Base-by-base conservation (phyloP, 257 asterid genomes). In the Avicennia marina region DNA sequence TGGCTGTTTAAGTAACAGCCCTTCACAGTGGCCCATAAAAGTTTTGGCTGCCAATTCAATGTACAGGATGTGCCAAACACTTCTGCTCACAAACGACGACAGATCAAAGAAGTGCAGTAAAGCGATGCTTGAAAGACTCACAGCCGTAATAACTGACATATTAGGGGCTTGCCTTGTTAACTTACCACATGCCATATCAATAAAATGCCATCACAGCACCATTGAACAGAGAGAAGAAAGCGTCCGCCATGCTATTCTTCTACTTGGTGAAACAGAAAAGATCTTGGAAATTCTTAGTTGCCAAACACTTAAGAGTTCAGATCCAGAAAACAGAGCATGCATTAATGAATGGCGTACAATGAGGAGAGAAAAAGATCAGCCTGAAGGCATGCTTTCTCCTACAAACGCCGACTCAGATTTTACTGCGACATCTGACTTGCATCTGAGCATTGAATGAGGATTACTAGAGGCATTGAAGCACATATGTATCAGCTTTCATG, bases 81-180 rank as follows among this genome's bases (percentile, higher is more conserved):
- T 87, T 70, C 42, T 80, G 62, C 78, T 71, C 47, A 29, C 47
- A 17, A 34, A 56, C 44, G 75, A 63, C 19, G 58, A 64, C 56
- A 48, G 32, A 53, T 70, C 68, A 2, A 39, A 46, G 6, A 70
- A 68, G 42, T 61, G 70, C 66, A 72, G 75, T 9, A 62, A 70
- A 56, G 56, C 42, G 33, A 67, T 80, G 67, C 67, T 85, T 1
- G 77, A 72, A 24, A 77, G 47, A 34, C 62, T 82, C 67, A 64
- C 77, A 13, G 50, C 69, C 19, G 76, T 82, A 82, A 80, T 80
- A 9, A 16, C 75, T 4, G 94, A 78, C 12, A 68, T 87, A 63
- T 56, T 76, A 3, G 95, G 93, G 38, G 93, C 96, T 62, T 78
- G 90, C 65, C 78, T 84, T 19, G 75, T 89, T 49, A 87, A 87